These are phyloP conservation scores for Penicillium lividum DNA, from an alignment of 495 filamentous ascomycete species.

Conservation along the genomic window DNA sequence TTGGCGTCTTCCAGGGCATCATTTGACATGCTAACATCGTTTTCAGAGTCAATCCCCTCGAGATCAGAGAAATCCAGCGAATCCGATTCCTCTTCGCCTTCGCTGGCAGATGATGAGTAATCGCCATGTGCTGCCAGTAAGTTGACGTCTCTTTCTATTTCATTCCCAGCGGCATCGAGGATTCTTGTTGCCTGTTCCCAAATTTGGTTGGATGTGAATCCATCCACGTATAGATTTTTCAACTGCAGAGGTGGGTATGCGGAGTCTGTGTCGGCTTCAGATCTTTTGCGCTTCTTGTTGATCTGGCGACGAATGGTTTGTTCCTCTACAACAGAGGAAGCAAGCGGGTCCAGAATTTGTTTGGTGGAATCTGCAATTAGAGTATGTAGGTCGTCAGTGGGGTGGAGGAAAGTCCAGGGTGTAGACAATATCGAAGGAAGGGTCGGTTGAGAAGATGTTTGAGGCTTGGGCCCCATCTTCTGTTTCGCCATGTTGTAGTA, in stretches of 20 bases:
- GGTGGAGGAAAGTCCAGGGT: slow-evolving; percentile 65
- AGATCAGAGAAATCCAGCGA: slow-evolving; percentile 25
- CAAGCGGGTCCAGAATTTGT: slow-evolving; percentile 73
- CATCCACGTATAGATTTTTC: slow-evolving; percentile 78
- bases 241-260: slow-evolving; percentile 59
- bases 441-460: slow-evolving; percentile 4
- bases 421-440: slow-evolving; percentile 31
- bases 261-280: slow-evolving; percentile 41
- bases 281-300: slow-evolving; percentile 67
- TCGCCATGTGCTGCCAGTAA: slow-evolving; percentile 27
- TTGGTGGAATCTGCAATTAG: slow-evolving; percentile 71
- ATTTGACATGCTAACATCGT: slow-evolving; percentile 37
- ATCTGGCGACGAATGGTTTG: slow-evolving; percentile 59
- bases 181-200: slow-evolving; percentile 93
- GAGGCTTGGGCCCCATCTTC: slow-evolving; percentile 9
- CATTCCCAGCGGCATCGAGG: slow-evolving; percentile 35
- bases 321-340: slow-evolving; percentile 63
- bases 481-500: slow-evolving; percentile 22
- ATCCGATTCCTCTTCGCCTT: slow-evolving; percentile 15
- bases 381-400: slow-evolving; percentile 59
- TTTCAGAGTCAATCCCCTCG: slow-evolving; percentile 41
- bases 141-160: slow-evolving; percentile 36
- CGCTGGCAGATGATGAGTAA: slow-evolving; percentile 1
- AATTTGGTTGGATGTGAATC: slow-evolving; percentile 84
- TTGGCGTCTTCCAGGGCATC: slow-evolving; percentile 31